phyloP scores from a whole-genome alignment of 1,284 basidiomycete genomes.

The Sporisorium graminicola region DNA sequence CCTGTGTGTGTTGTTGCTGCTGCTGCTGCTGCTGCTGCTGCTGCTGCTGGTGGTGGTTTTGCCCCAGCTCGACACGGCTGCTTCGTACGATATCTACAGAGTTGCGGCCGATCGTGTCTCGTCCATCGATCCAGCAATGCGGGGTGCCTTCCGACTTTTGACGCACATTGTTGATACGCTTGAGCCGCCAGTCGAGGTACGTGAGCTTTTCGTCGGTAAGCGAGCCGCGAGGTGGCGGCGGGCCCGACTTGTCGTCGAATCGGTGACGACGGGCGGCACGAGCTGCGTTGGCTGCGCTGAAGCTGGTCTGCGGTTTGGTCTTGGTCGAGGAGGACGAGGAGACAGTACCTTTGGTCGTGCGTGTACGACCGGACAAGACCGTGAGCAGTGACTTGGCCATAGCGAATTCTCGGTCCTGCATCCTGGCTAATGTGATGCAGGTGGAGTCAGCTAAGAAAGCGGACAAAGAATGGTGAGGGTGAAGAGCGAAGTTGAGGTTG shows the following conservation, averaged over 20 bases:
- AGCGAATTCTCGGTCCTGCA: constrained; percentile 37
- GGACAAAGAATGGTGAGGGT: neutral
- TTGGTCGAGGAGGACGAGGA: neutral
- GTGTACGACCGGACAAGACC: constrained; percentile 22
- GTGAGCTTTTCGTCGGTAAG: constrained; percentile 48
- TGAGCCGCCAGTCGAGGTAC: constrained; percentile 54
- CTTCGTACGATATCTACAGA: constrained; percentile 25
- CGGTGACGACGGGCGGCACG: constrained; percentile 21
- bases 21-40: constrained; percentile 8
- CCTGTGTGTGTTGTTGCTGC: too few relatives aligned
- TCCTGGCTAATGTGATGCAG: constrained; percentile 1
- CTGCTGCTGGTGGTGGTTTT: constrained; percentile 3
- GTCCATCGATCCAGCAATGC: constrained; percentile 40
- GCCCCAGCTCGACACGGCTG: neutral
- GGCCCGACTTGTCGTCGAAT: constrained; percentile 49
- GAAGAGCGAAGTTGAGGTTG: neutral
- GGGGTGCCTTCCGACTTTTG: constrained; percentile 29
- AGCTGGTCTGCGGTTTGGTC: constrained; percentile 7
- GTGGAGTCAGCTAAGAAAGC: neutral
- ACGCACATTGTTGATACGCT: constrained; percentile 42
- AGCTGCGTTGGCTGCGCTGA: neutral
- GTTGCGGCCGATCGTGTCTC: constrained; percentile 44
- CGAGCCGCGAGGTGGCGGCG: constrained; percentile 43
- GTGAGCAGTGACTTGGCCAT: constrained; percentile 38
- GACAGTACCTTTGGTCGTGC: constrained; percentile 5